Base-by-base conservation (phyloP, 2,329 filamentous ascomycete genomes). In the Diplocarpon rosae region DNA sequence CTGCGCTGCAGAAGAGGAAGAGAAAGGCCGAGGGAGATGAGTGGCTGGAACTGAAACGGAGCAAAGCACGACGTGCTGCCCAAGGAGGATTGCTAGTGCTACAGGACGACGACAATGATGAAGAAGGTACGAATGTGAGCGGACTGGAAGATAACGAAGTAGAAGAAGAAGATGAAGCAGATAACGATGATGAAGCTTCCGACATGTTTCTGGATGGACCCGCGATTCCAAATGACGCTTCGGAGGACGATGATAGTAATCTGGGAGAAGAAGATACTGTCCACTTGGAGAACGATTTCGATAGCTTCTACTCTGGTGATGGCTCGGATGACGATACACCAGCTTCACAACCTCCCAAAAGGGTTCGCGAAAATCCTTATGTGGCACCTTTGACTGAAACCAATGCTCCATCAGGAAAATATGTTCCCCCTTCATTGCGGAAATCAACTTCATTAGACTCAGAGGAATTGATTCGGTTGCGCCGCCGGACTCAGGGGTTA, bases 361-460 rank as follows among this genome's bases (percentile, higher is more conserved):
- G 69, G 49, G 63, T 71, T 46, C 74, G 78, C 48, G 90, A 96
- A 62, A 95, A 96, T 54, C 90, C 90, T 4, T 96, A 95, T 55
- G 70, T 90, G 40, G 83, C 90, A 2, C 90, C 90, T 4, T 62
- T 67, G 1, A 63, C 65, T 1, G 67, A 66, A 15, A 58, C 61
- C 13, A 62, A 67, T 33, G 60, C 69, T 14, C 69, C 72, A 27
- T 61, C 69, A n/a, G 71, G 71, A 5, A 95, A 93, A 73, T 98
- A 98, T 56, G 73, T 95, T 2, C 90, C 92, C 1, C 92, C 90
- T 2, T 94, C 89, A 1, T 67, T 92, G 42, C 77, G 88, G 37
- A 80, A 74, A 53, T 67, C 73, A 29, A 65, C 75, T 2, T 70
- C 73, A 1, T 76, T 78, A 0, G 80, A 85, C 51, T 72, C 75